Conservation (phyloP, 2,329 filamentous ascomycete genomes). For the Colletotrichum sp. region DNA sequence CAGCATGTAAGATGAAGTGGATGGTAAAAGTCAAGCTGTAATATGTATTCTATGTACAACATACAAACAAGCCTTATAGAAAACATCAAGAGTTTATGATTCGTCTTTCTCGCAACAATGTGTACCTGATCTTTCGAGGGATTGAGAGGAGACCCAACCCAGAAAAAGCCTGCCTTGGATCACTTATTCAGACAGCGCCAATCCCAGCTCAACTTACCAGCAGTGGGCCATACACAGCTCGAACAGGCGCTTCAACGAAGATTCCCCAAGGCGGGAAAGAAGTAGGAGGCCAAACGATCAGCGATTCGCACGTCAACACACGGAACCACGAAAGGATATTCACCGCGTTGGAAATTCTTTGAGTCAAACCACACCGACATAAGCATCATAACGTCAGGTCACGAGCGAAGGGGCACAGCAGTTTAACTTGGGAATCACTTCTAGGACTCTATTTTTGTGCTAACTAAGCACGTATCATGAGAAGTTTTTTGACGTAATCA, state of each 20-base stretch:
- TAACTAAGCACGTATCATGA: constrained; percentile 49
- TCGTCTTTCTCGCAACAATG: not conserved
- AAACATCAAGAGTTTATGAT: not conserved
- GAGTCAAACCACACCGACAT: not conserved
- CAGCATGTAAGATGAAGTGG: not conserved
- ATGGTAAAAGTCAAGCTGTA: not conserved
- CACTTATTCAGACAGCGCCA: not conserved
- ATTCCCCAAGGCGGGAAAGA: not conserved
- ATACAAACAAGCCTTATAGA: not conserved
- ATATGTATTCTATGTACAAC: not conserved
- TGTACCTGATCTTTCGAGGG: not conserved
- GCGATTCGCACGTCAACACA: not conserved
- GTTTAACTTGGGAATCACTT: constrained; percentile 26
- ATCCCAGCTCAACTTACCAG: not conserved
- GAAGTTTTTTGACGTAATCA: constrained; percentile 42
- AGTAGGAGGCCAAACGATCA: not conserved
- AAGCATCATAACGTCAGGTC: not conserved
- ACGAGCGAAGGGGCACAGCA: not conserved
- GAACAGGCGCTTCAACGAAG: not conserved
- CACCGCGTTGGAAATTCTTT: not conserved
- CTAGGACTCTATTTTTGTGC: constrained; percentile 52
- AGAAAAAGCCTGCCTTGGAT: not conserved
- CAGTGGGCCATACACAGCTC: not conserved
- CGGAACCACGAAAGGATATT: not conserved
- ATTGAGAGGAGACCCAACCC: not conserved